A percentile compares a stretch with the other conserved stretches of the same genome.
Evolutionary conservation across 306 rosid species (phyloP).

Genomic region (Cucurbita argyrosperma): DNA sequence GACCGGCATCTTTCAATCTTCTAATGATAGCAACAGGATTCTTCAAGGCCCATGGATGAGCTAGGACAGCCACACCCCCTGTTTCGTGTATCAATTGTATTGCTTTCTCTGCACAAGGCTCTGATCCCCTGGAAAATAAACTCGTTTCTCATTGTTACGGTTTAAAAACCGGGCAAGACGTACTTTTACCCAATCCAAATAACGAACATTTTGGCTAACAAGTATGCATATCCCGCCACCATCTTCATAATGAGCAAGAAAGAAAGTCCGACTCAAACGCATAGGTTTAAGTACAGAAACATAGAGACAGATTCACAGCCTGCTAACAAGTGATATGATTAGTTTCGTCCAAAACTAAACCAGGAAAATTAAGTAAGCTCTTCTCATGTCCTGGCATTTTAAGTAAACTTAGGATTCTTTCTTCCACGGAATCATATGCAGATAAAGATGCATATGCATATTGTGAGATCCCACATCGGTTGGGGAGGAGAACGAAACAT

Average conservation of each 20-base stretch:
- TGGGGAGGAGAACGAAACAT: too few species aligned
- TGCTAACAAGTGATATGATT: background rate
- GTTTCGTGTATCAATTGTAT: constrained; percentile 60
- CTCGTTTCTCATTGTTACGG: background rate
- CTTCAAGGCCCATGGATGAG: constrained; percentile 97
- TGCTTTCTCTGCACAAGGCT: constrained; percentile 73
- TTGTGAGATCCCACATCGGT: too few species aligned
- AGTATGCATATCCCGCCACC: background rate
- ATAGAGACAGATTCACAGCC: background rate
- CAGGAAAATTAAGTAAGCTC: background rate
- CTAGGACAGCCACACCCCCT: constrained; percentile 86
- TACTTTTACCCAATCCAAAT: background rate
- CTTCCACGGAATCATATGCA: background rate
- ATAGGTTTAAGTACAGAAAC: background rate
- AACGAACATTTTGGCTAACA: background rate
- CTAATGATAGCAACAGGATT: constrained; percentile 49
- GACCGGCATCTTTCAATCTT: constrained; percentile 85
- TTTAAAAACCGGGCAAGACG: background rate
- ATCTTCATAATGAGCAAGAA: background rate
- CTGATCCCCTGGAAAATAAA: constrained; percentile 60
- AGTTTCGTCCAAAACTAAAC: background rate
- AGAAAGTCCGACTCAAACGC: background rate
- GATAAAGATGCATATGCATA: background rate
- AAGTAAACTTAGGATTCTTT: background rate
- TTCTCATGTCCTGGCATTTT: background rate